Conservation (phyloP, 2,329 filamentous ascomycete species). For the Epichloe elymi region DNA sequence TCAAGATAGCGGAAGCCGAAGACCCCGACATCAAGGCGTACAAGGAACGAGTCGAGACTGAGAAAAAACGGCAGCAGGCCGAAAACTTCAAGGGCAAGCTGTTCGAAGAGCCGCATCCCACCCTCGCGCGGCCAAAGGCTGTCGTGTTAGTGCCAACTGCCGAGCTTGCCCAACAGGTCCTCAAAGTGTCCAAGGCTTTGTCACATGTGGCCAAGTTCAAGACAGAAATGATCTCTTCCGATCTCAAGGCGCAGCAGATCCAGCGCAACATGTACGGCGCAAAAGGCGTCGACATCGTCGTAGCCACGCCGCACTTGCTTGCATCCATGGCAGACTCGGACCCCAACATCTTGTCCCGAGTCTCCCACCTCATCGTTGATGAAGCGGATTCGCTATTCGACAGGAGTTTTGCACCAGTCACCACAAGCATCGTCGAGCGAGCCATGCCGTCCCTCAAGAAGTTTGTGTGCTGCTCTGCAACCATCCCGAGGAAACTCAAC, state of each 20-base stretch:
- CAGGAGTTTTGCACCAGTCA: slow-evolving; percentile 77
- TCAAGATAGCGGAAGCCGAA: slow-evolving; percentile 61
- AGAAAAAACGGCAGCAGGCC: slow-evolving; percentile 41
- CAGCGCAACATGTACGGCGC: slow-evolving; percentile 72
- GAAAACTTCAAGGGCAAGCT: slow-evolving; percentile 45
- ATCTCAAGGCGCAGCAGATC: slow-evolving; percentile 64
- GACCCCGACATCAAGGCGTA: slow-evolving; percentile 47
- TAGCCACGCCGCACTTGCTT: slow-evolving; percentile 82
- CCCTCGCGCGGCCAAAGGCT: slow-evolving; percentile 65
- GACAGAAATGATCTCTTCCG: slow-evolving; percentile 68
- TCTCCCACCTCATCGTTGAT: slow-evolving; percentile 79
- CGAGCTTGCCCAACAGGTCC: slow-evolving; percentile 83
- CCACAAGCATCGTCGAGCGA: slow-evolving; percentile 70
- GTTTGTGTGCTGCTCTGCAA: slow-evolving; percentile 87
- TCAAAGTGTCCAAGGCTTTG: slow-evolving; percentile 64
- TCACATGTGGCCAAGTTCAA: slow-evolving; percentile 82
- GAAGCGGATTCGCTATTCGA: slow-evolving; percentile 95
- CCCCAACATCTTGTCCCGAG: slow-evolving; percentile 84
- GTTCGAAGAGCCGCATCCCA: slow-evolving; percentile 57
- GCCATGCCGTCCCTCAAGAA: slow-evolving; percentile 71
- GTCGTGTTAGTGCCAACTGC: slow-evolving; percentile 85
- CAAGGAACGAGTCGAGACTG: slow-evolving; percentile 38
- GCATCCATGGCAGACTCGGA: slow-evolving; percentile 78
- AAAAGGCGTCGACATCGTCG: slow-evolving; percentile 68
- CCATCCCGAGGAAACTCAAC: slow-evolving; percentile 83